phyloP scores from a whole-genome alignment of 305 asterid genomes.

The Caryopteris hybrid region DNA sequence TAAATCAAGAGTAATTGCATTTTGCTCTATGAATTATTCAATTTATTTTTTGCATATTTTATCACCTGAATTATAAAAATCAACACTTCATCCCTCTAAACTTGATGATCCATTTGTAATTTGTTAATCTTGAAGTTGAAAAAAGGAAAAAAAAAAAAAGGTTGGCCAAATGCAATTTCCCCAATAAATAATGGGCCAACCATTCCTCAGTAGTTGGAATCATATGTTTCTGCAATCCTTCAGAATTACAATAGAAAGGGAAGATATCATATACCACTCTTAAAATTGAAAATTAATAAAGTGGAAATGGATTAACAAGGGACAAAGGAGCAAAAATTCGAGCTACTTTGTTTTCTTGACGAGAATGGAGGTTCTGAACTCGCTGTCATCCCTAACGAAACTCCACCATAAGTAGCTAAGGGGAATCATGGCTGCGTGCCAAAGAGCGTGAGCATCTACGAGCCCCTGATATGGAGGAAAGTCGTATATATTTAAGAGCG shows the following conservation, averaged over 20 bases:
- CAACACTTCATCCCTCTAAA: too few species aligned
- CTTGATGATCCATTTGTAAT: too few species aligned
- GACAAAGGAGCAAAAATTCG: neutral
- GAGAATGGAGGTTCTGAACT: constrained; percentile 47
- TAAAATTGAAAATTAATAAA: neutral
- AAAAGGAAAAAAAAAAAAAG: too few species aligned
- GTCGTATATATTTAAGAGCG: constrained; percentile 59
- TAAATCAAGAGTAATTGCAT: too few species aligned
- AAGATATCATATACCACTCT: neutral
- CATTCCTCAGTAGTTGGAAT: too few species aligned
- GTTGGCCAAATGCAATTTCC: too few species aligned
- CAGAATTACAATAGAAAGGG: neutral
- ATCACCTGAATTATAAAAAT: too few species aligned
- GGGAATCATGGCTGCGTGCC: constrained; percentile 74
- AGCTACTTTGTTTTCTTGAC: constrained; percentile 45
- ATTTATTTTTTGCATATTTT: too few species aligned
- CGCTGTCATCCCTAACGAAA: constrained; percentile 71
- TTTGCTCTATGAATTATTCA: too few species aligned
- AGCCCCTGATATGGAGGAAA: constrained; percentile 71
- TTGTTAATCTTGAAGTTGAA: too few species aligned
- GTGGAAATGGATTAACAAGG: neutral
- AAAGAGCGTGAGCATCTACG: constrained; percentile 73
- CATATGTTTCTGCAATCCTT: too few species aligned
- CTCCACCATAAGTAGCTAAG: constrained; percentile 83
- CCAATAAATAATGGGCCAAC: too few species aligned